Evolutionary conservation across 2,329 filamentous ascomycete species (phyloP), one percentile per base, ranked within the genome.

Genomic region (Plectosphaerella sp.): DNA sequence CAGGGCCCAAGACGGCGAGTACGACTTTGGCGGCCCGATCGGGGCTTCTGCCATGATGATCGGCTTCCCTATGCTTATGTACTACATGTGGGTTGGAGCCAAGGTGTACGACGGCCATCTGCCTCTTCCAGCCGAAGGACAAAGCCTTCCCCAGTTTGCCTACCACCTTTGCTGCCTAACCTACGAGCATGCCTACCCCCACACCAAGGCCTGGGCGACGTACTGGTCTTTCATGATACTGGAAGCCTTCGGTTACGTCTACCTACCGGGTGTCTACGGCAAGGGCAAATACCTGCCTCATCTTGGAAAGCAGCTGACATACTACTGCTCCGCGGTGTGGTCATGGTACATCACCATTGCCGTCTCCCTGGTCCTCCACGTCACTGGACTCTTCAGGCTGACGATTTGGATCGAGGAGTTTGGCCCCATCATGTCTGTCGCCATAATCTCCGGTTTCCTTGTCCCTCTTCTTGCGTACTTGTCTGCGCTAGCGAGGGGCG

Each of bases 351-450:
- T 86, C 45, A 97, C 90, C 59, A 88, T 97, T 60, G 75, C 78
- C 10, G 71, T 91, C 36, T 83, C 86, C 37, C 74, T 80, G n/a
- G 72, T 67, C 8, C 80, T 97, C 49, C 94, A 99, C 72, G 83
- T 88, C 64, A 88, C 86, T 12, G 91, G 91, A 25, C 59, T 91
- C 54, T 97, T 97, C 80, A 89, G 86, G 58, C 78, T 99, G 48
- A 94, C 96, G 73, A 96, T 85, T 37, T 81, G 97, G 62, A 86
- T 99, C 57, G 94, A 99, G 66, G 89, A 97, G 70, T 99, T 99
- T 58, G 95, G 94, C 2, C 87, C 92, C 41, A 77, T 99, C 47
- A 86, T 99, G 77, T 91, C 87, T 45, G 94, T 99, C 10, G 91
- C 93, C 56, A 97, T 99, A 64, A 69, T 95, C 57, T 94, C 91